Percentiles rank a stretch among this genome's conserved stretches.
Conservation (phyloP, 192 early-diverging fungal species). For the Mortierella antarctica region DNA sequence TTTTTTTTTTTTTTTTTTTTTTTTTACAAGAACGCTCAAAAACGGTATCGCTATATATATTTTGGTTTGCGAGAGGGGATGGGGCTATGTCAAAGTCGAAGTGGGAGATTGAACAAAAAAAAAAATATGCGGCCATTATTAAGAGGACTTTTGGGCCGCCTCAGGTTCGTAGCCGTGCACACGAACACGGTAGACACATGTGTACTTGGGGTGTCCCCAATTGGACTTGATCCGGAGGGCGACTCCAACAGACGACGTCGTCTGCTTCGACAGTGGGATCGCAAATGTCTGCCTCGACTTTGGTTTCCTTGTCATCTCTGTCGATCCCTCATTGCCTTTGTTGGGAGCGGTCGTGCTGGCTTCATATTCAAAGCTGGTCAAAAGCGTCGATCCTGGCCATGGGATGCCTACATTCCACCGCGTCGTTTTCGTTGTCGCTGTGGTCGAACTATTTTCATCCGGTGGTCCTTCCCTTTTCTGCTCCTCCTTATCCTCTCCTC, state of each 20-base stretch:
- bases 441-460: slow-evolving; percentile 2
- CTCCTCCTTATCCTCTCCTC: slow-evolving; percentile 7
- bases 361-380: slow-evolving; percentile 57
- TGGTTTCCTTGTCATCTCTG: slow-evolving; percentile 41
- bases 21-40: background rate
- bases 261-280: slow-evolving; percentile 58
- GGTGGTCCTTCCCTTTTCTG: background rate
- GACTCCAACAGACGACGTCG: slow-evolving; percentile 43
- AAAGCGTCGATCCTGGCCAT: slow-evolving; percentile 32
- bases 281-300: slow-evolving; percentile 28
- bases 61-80: background rate
- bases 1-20: slow-evolving; percentile 8
- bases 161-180: slow-evolving; percentile 66
- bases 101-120: no score
- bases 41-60: background rate
- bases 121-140: no score
- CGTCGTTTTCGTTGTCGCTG: slow-evolving; percentile 1
- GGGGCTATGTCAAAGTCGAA: no score
- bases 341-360: slow-evolving; percentile 45
- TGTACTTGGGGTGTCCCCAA: slow-evolving; percentile 78
- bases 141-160: background rate
- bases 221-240: slow-evolving; percentile 72
- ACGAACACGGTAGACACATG: slow-evolving; percentile 81
- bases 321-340: background rate
- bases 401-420: slow-evolving; percentile 17